A percentile compares a stretch with the other conserved stretches of the same genome.
phyloP scores from a whole-genome alignment of 257 asterid genomes.

The Solanum raphanifolium region DNA sequence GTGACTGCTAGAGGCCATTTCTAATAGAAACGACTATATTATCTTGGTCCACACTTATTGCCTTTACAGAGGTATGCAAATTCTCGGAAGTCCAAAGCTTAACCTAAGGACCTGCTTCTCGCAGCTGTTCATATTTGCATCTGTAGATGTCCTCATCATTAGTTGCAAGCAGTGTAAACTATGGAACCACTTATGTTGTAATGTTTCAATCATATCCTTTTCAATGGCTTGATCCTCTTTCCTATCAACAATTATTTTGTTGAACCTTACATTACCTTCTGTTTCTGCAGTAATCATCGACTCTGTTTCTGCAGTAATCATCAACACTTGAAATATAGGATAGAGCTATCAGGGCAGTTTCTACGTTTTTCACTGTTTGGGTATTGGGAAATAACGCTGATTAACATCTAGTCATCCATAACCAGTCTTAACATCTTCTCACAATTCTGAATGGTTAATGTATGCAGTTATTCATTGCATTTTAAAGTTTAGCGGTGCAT shows the following conservation, averaged over 20 bases:
- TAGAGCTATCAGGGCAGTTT: not conserved
- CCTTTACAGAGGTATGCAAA: not conserved
- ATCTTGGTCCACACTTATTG: not conserved
- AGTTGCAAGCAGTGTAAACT: not conserved
- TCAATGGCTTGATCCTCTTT: not conserved
- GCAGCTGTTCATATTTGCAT: not conserved
- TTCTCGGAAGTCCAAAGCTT: not conserved
- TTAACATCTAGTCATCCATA: not conserved
- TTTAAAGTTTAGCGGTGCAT: not conserved
- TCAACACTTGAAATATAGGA: not conserved
- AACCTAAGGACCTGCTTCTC: not conserved
- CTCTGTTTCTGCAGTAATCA: not conserved
- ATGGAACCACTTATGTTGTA: not conserved
- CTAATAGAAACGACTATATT: not conserved
- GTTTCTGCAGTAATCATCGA: not conserved
- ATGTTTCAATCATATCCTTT: not conserved
- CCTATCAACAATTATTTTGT: not conserved
- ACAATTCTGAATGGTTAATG: not conserved
- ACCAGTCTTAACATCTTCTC: not conserved
- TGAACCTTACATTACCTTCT: not conserved
- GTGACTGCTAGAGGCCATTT: not conserved
- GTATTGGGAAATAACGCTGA: not conserved
- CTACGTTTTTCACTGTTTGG: not conserved
- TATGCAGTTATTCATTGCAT: not conserved
- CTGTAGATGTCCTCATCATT: not conserved